Percentiles rank a stretch among this genome's conserved stretches.
Conservation (phyloP, 139 green algal genomes). For the Chlorella sp. region DNA sequence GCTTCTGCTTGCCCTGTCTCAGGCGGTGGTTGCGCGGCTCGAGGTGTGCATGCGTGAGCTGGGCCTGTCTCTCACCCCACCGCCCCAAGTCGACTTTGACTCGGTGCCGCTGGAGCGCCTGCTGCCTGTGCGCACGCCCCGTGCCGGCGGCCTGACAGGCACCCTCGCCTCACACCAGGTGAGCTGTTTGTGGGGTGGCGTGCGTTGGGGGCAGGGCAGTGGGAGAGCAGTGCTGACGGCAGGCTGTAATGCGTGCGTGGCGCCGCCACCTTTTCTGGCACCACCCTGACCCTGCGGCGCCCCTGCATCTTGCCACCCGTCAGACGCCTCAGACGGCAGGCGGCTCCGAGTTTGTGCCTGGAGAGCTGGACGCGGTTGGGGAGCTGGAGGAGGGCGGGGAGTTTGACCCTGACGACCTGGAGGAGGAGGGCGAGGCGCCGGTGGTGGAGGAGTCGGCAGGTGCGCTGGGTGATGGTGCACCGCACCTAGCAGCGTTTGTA, state of each 20-base stretch:
- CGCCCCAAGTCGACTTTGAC: constrained; percentile 21
- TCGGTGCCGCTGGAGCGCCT: constrained; percentile 27
- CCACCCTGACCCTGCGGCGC: neutral
- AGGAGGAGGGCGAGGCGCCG: neutral
- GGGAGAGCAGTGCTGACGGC: no score
- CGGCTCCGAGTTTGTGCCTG: constrained; percentile 30
- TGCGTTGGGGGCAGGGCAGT: neutral
- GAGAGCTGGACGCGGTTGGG: constrained; percentile 26
- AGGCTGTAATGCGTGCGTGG: no score
- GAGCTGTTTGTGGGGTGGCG: neutral
- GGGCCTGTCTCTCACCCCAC: constrained; percentile 24
- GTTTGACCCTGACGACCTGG: constrained; percentile 24
- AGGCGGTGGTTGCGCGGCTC: constrained; percentile 31
- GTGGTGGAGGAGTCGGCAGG: constrained; percentile 36
- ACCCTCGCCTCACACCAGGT: constrained; percentile 22
- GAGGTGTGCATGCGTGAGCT: constrained; percentile 37
- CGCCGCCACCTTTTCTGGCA: no score
- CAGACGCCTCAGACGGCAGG: constrained; percentile 27
- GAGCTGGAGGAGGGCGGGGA: constrained; percentile 32
- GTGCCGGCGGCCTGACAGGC: neutral
- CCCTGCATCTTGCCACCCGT: neutral
- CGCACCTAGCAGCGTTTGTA: no score
- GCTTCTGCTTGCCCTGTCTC: neutral
- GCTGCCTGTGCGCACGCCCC: constrained; percentile 22
- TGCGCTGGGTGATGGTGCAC: neutral